These are phyloP conservation scores for Penicillium riverlandense DNA, from an alignment of 495 filamentous ascomycete species.

Conservation along the genomic window DNA sequence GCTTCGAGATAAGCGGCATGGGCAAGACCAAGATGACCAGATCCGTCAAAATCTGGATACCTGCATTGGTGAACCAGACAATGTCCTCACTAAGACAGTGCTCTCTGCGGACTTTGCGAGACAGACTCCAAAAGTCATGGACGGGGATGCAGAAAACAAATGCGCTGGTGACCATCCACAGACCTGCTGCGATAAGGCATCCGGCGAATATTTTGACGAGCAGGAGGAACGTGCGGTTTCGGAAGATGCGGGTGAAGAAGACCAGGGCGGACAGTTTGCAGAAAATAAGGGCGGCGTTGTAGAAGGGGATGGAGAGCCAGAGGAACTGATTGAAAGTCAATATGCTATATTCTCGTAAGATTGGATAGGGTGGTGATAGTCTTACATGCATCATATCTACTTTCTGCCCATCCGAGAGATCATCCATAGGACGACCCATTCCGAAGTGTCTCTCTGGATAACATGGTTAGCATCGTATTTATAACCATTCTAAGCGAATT, in stretches of 20 bases:
- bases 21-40: conserved; percentile 42
- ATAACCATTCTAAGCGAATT: no score
- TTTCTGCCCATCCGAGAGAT: no score
- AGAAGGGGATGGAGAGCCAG: conserved; percentile 31
- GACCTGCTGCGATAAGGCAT: conserved; percentile 23
- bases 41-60: conserved; percentile 41
- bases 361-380: background rate
- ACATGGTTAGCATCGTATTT: no score
- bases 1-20: conserved; percentile 28
- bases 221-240: conserved; percentile 16
- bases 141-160: conserved; percentile 34
- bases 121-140: conserved; percentile 18
- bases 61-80: conserved; percentile 36
- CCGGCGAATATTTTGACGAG: conserved; percentile 21
- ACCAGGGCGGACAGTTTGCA: conserved; percentile 38
- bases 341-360: background rate
- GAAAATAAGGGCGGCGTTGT: conserved; percentile 35
- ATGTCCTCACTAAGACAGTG: conserved; percentile 27
- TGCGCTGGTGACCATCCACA: conserved; percentile 31
- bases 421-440: no score
- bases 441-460: background rate
- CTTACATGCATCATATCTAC: background rate
- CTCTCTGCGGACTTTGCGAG: background rate
- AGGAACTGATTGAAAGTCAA: conserved; percentile 17
- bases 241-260: conserved; percentile 35